Evolutionary conservation across 73 alveolate genomes (phyloP), one percentile per base, ranked within the genome.

Genomic region (Paramecium octaurelia): DNA sequence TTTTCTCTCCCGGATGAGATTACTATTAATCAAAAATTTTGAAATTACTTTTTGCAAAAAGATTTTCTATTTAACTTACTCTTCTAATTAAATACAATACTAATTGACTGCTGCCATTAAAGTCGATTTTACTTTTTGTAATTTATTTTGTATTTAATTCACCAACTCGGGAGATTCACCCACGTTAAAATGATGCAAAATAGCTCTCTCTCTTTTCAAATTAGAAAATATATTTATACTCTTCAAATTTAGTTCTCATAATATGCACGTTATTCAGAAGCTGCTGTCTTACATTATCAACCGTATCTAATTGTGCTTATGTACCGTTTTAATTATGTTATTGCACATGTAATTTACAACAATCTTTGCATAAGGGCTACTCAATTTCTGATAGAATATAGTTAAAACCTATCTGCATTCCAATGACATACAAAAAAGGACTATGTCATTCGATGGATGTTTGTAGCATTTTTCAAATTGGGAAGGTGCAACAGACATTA

Each of bases 1-100:
- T 75, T 42, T 12, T 36, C n/a, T 75, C 88, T 1, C 88, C 88
- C 5, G 88, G 88, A 75, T 75, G 88, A n/a, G 88, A 75, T 75
- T 42, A 35, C 88, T 75, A 35, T n/a, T n/a, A 2, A 9, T 29
- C 6, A 21, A 4, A 11, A 10, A 31, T 27, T 10, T 27, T 27
- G n/a, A 29, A 12, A 1, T 75, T 75, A 75, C 88, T 75, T 42
- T 75, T 31, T 75, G 88, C 38, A 23, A 23, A 34, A 11, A 9
- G 2, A 75, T 38, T 38, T 20, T 35, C 10, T 29, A 75, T 12
- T 75, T 75, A 38, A 75, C 16, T 35, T 29, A 23, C 38, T 75
- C 88, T 42, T 75, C 88, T 38, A 75, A 42, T 75, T 75, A 27
- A 75, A 29, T 11, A 20, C 88, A 75, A 38, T 75, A 75, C n/a